Base-by-base conservation (phyloP, 2,329 filamentous ascomycete genomes). In the Arthrobotrys sphaeroides region DNA sequence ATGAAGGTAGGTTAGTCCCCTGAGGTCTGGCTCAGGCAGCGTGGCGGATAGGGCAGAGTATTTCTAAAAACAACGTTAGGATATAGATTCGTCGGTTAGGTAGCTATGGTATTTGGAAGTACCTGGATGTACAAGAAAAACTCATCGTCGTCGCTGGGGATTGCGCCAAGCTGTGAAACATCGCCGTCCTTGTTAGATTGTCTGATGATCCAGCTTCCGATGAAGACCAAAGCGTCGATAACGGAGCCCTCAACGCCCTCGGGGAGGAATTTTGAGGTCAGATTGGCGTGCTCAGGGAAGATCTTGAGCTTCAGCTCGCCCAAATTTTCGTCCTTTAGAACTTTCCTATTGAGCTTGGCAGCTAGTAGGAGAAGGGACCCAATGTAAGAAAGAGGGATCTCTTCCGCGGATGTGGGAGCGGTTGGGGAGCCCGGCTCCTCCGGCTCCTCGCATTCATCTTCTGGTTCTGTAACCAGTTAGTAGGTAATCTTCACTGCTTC, bases 311-410 rank as follows among this genome's bases (percentile, higher is more conserved):
- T 66, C 5, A 65, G 62, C 10, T 26, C 10, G 38, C 24, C 66
- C n/a, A 53, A 36, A 40, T 76, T 59, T 24, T 74, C 65, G 16
- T 20, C 65, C 31, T 76, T 55, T 9, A 70, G 40, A 18, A 73
- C 62, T 42, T 73, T 73, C 49, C 36, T 47, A 18, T 75, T 72
- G 10, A 80, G 60, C 16, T 78, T 79, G 12, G 78, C 77, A 7
- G 79, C 77, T 10, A 81, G 75, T 13, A 81, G 75, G 38, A 81
- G 77, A 2, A 80, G 66, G 6, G 77, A 78, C 9, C 80, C 80
- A 13, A 78, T 60, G 73, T 79, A 80, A 16, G 80, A 80, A 12
- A 81, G 72, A 22, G 80, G 80, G 9, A 81, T 79, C 10, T 80
- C 80, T 18, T 78, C 78, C 5, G 79, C 78, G 7, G 78, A 75